These are phyloP conservation scores for Aspergillus panamensis DNA, from an alignment of 495 filamentous ascomycete species.

Conservation along the genomic window DNA sequence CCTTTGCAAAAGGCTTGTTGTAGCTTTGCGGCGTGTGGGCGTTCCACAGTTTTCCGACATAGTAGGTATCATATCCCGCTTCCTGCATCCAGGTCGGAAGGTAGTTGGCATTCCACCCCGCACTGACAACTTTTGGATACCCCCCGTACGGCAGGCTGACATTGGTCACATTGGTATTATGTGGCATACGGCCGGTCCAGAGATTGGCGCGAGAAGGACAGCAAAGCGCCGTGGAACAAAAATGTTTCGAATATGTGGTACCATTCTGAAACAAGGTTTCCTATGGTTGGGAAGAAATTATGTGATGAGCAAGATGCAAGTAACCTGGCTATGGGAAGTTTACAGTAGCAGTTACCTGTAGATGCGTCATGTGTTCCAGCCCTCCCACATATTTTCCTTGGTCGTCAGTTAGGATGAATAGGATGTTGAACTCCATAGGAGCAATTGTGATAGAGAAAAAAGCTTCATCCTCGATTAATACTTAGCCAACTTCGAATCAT, in stretches of 20 bases:
- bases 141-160: conserved; percentile 58
- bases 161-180: conserved; percentile 70
- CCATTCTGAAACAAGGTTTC: conserved; percentile 49
- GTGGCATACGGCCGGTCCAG: conserved; percentile 58
- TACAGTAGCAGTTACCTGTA: conserved; percentile 31
- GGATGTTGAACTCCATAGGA: conserved; percentile 44
- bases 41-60: conserved; percentile 68
- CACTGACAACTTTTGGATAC: conserved; percentile 60
- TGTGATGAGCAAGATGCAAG: background rate
- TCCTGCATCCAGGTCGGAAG: conserved; percentile 66
- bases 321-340: background rate
- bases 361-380: conserved; percentile 52
- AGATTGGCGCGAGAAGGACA: conserved; percentile 58
- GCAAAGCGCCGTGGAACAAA: conserved; percentile 56
- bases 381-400: conserved; percentile 57
- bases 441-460: background rate
- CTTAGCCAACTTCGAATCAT: background rate
- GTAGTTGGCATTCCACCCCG: conserved; percentile 61
- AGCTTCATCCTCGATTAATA: conserved; percentile 3
- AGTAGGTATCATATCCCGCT: conserved; percentile 65
- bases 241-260: conserved; percentile 50
- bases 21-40: conserved; percentile 55
- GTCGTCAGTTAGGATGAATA: conserved; percentile 63
- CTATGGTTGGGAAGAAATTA: conserved; percentile 21
- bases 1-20: conserved; percentile 51